Base-by-base conservation (phyloP, 768 basidiomycete genomes). In the Boletus rubropictus region DNA sequence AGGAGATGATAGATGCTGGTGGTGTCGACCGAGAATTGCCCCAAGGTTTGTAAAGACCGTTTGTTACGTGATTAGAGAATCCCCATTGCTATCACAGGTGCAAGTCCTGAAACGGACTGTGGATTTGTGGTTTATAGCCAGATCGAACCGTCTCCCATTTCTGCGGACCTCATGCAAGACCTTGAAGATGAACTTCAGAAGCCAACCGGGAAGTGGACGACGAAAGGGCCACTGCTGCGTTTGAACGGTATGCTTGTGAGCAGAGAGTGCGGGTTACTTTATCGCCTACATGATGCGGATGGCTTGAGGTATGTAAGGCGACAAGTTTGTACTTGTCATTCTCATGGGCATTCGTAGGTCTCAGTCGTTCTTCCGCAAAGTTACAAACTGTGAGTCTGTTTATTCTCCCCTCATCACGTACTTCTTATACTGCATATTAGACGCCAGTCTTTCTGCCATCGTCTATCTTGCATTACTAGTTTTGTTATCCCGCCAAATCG, bases 211-310 rank as follows among this genome's bases (percentile, higher is more conserved):
- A 73, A 80, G 49, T 72, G 76, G 60, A 87, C 84, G 0, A 70
- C 77, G 7, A 59, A 64, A 3, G 63, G 77, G 0, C 85, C 86
- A 3, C 77, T 75, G 28, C 61, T 88, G 44, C 69, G 69, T 3
- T 58, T 89, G 36, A 78, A 76, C 42, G 86, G 80, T 8, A 68
- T 93, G 7, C 61, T 91, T 1, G 58, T 93, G 39, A 93, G 91
- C 61, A 79, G 78, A 57, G 79, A 87, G 50, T 95, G 92, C 59
- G 92, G 88, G 3, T 65, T 91, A 32, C 64, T 90, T 32, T 81
- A 82, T 41, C 82, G 83, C 48, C 58, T 90, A 4, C 72, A 72
- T 22, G 76, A 82, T 20, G 79, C 82, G 0, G 73, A 80, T 36
- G 90, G 90, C 0, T 60, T 93, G 41, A 77, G 85, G 84, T 87